Evolutionary conservation across 306 rosid species (phyloP).

Genomic region (Rosa multiflora): DNA sequence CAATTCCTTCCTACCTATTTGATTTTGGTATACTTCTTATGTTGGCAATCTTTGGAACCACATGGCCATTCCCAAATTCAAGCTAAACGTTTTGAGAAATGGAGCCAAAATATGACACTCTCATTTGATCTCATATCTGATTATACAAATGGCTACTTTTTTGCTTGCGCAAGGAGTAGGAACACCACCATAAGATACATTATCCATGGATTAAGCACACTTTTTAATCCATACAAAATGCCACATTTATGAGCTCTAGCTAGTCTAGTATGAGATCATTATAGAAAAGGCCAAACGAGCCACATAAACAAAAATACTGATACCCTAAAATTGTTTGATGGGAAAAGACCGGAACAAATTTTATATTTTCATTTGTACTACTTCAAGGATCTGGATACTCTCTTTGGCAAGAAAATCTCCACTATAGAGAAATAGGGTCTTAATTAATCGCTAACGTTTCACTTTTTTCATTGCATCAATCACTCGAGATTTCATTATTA

Average conservation of each 20-base stretch:
- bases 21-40: neutral
- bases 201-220: neutral
- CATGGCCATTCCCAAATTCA: neutral
- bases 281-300: neutral
- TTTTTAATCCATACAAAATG: neutral
- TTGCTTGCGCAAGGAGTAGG: neutral
- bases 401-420: too few relatives aligned
- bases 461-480: neutral
- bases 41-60: neutral
- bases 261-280: neutral
- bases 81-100: neutral
- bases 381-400: too few relatives aligned
- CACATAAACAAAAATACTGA: neutral
- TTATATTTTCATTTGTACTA: neutral
- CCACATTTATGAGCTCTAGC: neutral
- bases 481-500: neutral
- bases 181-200: neutral
- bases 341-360: neutral
- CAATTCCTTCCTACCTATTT: neutral
- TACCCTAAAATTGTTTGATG: neutral
- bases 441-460: neutral
- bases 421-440: neutral
- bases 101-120: neutral
- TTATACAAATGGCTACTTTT: neutral
- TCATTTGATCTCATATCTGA: neutral